Conservation (phyloP, 2,329 filamentous ascomycete genomes). For the Macrophomina phaseolina region DNA sequence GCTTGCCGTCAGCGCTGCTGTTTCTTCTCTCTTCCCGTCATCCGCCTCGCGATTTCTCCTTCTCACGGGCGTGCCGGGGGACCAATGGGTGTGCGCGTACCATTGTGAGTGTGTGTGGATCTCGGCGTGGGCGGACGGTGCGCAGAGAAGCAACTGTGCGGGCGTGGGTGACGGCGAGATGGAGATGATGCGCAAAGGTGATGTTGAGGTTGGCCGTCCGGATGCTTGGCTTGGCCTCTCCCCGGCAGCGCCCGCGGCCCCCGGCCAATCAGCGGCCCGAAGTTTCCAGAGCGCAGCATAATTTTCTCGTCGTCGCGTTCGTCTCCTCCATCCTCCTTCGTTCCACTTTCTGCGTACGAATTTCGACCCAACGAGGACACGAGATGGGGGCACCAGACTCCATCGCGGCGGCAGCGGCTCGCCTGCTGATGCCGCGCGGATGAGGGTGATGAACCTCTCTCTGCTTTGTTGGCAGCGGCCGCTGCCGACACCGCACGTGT, state of each 20-base stretch:
- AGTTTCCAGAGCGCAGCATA: constrained; percentile 5
- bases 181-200: constrained; percentile 12
- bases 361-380: background rate
- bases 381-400: background rate
- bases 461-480: background rate
- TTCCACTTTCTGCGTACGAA: background rate
- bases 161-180: background rate
- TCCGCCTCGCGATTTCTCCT: background rate
- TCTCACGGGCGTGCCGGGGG: background rate
- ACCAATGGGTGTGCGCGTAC: background rate
- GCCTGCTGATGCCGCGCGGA: background rate
- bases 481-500: constrained; percentile 7
- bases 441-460: background rate
- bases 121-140: background rate
- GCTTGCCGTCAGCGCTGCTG: constrained; percentile 1
- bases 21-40: background rate
- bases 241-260: constrained; percentile 1
- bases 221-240: background rate
- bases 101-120: background rate
- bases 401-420: background rate
- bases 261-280: constrained; percentile 27
- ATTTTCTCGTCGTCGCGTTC: background rate
- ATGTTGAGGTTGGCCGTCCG: constrained; percentile 25
- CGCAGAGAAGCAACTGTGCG: background rate
- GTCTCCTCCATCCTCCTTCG: background rate